Conservation (phyloP, 2,329 filamentous ascomycete species). For the Phyllosticta ampelicida region DNA sequence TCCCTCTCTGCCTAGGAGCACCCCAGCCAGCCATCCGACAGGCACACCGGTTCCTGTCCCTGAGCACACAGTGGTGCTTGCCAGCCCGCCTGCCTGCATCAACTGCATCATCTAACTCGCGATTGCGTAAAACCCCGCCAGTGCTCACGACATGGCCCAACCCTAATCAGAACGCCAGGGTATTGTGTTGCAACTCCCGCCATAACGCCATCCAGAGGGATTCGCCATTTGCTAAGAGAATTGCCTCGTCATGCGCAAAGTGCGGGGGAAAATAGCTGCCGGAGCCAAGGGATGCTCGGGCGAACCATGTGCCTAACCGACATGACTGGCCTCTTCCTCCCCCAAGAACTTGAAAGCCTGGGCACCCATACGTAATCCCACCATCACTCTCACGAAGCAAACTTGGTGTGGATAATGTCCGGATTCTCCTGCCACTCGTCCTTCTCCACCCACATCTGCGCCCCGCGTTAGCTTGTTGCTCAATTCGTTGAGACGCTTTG, state of each 20-base stretch:
- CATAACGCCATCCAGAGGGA: slow-evolving; percentile 9
- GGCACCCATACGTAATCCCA: slow-evolving; percentile 2
- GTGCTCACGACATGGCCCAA: background rate
- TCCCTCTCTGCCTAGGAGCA: background rate
- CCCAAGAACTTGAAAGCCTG: slow-evolving; percentile 1
- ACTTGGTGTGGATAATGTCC: slow-evolving; percentile 97
- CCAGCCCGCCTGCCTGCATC: background rate
- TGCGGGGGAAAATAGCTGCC: slow-evolving; percentile 7
- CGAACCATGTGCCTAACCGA: slow-evolving; percentile 6
- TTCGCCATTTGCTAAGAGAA: slow-evolving; percentile 11
- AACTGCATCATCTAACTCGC: background rate
- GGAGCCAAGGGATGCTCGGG: slow-evolving; percentile 3
- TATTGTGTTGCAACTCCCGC: slow-evolving; percentile 9
- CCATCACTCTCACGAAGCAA: slow-evolving; percentile 42
- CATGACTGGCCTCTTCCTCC: slow-evolving; percentile 7
- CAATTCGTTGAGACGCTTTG: background rate
- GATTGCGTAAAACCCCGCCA: background rate
- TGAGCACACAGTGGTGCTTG: background rate
- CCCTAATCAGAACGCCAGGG: slow-evolving; percentile 7
- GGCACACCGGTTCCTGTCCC: background rate
- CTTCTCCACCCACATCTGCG: slow-evolving; percentile 97
- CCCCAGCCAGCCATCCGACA: background rate
- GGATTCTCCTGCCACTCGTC: slow-evolving; percentile 99
- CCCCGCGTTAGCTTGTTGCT: background rate
- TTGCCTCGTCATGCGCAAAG: slow-evolving; percentile 10